phyloP scores from a whole-genome alignment of 2,329 filamentous ascomycete species.

The Ascochyta viciae-villosae region DNA sequence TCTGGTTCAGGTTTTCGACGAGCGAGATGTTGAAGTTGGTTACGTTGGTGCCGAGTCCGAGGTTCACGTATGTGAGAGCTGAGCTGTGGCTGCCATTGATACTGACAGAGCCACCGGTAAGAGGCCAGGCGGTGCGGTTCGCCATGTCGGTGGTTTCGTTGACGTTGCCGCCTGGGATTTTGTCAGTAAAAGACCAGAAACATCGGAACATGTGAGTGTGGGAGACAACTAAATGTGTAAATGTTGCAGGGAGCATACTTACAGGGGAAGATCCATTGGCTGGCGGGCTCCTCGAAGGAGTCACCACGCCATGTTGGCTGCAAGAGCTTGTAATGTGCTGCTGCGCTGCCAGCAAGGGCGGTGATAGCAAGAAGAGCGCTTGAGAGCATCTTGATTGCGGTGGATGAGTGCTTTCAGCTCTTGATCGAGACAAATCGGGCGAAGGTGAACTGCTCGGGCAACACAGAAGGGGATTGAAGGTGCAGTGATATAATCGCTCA shows the following conservation, averaged over 20 bases:
- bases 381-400: constrained; percentile 28
- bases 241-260: constrained; percentile 6
- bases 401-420: background rate
- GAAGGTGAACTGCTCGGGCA: background rate
- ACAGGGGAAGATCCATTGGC: constrained; percentile 54
- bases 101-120: constrained; percentile 52
- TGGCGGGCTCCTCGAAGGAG: constrained; percentile 47
- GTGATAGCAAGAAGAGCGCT: constrained; percentile 27
- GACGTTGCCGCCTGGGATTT: constrained; percentile 48
- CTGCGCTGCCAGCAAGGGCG: constrained; percentile 40
- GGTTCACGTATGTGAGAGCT: constrained; percentile 57
- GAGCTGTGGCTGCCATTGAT: constrained; percentile 52
- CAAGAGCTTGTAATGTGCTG: constrained; percentile 54
- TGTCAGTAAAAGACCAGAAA: background rate
- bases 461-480: background rate
- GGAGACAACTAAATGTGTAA: too few relatives aligned
- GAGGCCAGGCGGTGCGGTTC: constrained; percentile 57
- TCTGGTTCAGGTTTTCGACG: constrained; percentile 56
- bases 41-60: constrained; percentile 52
- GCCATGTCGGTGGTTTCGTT: constrained; percentile 45
- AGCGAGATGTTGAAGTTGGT: constrained; percentile 56
- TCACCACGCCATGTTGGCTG: constrained; percentile 53
- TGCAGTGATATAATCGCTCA: background rate
- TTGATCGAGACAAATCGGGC: too few relatives aligned
- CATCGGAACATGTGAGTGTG: background rate